Evolutionary conservation across 257 asterid genomes (phyloP).

Genomic region (Verbascum thapsus): DNA sequence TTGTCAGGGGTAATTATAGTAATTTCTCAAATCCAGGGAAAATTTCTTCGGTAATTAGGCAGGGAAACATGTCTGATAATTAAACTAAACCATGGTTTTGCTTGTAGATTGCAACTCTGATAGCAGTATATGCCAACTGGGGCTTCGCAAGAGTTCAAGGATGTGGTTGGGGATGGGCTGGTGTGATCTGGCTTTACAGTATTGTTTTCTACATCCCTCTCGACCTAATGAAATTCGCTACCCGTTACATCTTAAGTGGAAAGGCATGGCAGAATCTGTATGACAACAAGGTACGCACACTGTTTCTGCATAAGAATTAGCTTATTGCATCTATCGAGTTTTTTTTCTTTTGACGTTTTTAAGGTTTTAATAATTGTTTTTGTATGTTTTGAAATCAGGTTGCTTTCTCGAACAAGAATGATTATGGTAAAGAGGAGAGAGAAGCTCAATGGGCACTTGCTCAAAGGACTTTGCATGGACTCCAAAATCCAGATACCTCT

Average conservation of each 20-base stretch:
- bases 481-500: slow-evolving; percentile 54
- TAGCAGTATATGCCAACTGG: slow-evolving; percentile 97
- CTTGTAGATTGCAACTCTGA: slow-evolving; percentile 72
- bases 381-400: slow-evolving; percentile 51
- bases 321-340: neutral
- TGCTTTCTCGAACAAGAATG: slow-evolving; percentile 89
- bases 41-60: no score
- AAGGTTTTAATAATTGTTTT: neutral
- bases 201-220: slow-evolving; percentile 71
- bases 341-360: neutral
- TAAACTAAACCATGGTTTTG: no score
- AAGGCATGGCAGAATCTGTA: slow-evolving; percentile 85
- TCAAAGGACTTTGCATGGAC: slow-evolving; percentile 92
- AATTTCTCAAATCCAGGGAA: no score
- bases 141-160: slow-evolving; percentile 80
- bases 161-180: slow-evolving; percentile 99
- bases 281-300: slow-evolving; percentile 68
- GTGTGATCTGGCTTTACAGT: slow-evolving; percentile 84
- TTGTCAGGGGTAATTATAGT: no score
- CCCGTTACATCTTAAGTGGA: slow-evolving; percentile 77
- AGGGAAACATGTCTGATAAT: no score
- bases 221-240: slow-evolving; percentile 73
- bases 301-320: neutral
- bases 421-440: slow-evolving; percentile 83
- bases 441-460: slow-evolving; percentile 99